Conservation (phyloP, 2,329 filamentous ascomycete species). For the Alternaria viburni region DNA sequence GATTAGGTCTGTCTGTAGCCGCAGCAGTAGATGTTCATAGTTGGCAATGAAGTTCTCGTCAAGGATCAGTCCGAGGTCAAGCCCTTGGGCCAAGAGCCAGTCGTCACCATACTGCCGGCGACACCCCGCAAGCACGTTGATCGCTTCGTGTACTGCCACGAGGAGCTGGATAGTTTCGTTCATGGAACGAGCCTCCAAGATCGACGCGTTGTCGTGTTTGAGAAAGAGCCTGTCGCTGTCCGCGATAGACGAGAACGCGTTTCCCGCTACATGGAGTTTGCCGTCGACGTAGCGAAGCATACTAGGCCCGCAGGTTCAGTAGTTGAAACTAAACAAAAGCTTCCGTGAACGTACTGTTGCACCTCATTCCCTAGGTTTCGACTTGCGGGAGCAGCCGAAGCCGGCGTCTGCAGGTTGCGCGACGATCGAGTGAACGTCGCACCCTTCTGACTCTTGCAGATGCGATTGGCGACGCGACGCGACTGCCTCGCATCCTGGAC, state of each 20-base stretch:
- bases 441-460: constrained; percentile 13
- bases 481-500: constrained; percentile 27
- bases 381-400: constrained; percentile 28
- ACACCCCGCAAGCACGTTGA: constrained; percentile 36
- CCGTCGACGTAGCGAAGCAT: constrained; percentile 38
- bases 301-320: constrained; percentile 39
- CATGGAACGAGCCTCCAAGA: constrained; percentile 39
- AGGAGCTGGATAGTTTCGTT: constrained; percentile 36
- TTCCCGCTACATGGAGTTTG: constrained; percentile 15
- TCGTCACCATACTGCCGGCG: constrained; percentile 36
- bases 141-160: constrained; percentile 39
- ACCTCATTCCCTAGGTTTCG: constrained; percentile 42
- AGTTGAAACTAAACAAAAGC: constrained; percentile 41
- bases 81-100: constrained; percentile 41
- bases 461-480: constrained; percentile 16
- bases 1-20: constrained; percentile 46
- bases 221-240: constrained; percentile 44
- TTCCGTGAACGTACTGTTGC: constrained; percentile 46
- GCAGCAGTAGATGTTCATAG: constrained; percentile 52
- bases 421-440: constrained; percentile 20
- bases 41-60: constrained; percentile 51
- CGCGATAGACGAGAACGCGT: constrained; percentile 39
- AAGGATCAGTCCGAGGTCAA: constrained; percentile 35
- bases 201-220: constrained; percentile 37
- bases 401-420: constrained; percentile 30